Evolutionary conservation across 768 basidiomycete genomes (phyloP).

Genomic region (Termitomyces sp.): DNA sequence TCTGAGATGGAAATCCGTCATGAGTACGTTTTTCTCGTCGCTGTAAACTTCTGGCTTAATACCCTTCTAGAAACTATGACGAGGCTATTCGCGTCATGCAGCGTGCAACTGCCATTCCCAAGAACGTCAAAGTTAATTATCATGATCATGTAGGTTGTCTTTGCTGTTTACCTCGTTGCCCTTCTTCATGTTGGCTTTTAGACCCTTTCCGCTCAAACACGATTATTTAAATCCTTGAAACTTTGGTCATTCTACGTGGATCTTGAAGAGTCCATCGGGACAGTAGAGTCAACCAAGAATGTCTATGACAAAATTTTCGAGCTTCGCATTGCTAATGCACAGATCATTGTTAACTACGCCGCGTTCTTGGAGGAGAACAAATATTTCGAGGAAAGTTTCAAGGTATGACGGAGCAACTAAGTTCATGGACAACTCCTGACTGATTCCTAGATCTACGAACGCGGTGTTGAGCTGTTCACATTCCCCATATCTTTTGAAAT

Average conservation of each 20-base stretch:
- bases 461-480: constrained; percentile 95
- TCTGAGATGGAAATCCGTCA: constrained; percentile 96
- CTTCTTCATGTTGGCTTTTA: constrained; percentile 24
- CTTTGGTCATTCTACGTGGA: constrained; percentile 99
- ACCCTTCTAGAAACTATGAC: constrained; percentile 79
- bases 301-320: constrained; percentile 98
- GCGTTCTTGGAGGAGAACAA: constrained; percentile 96
- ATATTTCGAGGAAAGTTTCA: constrained; percentile 99
- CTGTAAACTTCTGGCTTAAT: constrained; percentile 2
- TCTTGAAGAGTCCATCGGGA: constrained; percentile 94
- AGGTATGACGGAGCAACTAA: constrained; percentile 42
- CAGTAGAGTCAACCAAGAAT: constrained; percentile 85
- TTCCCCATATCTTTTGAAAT: constrained; percentile 98
- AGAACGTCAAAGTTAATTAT: constrained; percentile 86
- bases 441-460: constrained; percentile 76
- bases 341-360: constrained; percentile 96
- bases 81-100: constrained; percentile 96
- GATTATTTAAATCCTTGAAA: constrained; percentile 96
- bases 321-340: constrained; percentile 95
- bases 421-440: background rate
- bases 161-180: background rate
- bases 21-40: constrained; percentile 59
- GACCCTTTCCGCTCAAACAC: constrained; percentile 81
- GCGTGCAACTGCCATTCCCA: constrained; percentile 87
- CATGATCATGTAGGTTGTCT: constrained; percentile 78